Conservation (phyloP, 176 grass and related monocot species). For the bread wheat (Triticum aestivum) region DNA sequence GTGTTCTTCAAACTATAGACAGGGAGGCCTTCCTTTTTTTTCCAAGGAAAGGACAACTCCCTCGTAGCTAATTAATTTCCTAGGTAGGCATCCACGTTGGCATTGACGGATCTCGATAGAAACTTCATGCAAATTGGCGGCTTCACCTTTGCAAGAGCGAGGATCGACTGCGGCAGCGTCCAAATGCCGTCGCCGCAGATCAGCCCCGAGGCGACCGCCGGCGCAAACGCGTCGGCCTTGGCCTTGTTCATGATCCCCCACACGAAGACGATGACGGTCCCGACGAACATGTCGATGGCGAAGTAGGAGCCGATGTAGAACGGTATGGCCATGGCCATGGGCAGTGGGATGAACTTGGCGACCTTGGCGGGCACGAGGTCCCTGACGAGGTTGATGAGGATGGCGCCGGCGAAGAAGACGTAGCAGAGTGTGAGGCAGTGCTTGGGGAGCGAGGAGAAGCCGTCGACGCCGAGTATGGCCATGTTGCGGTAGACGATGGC, state of each 20-base stretch:
- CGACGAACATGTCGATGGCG: slow-evolving; percentile 54
- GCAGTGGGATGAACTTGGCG: slow-evolving; percentile 41
- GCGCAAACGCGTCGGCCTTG: slow-evolving; percentile 35
- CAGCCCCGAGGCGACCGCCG: slow-evolving; percentile 34
- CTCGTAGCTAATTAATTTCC: slow-evolving; percentile 26
- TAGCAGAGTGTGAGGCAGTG: slow-evolving; percentile 57
- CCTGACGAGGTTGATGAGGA: slow-evolving; percentile 29
- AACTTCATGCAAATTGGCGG: slow-evolving; percentile 68
- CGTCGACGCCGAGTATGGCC: slow-evolving; percentile 54
- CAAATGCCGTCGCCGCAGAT: slow-evolving; percentile 55
- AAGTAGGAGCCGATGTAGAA: slow-evolving; percentile 52
- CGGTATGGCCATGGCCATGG: slow-evolving; percentile 56
- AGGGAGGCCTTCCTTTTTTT: background rate
- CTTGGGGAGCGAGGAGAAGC: slow-evolving; percentile 48
- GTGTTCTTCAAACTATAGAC: background rate
- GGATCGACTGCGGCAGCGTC: slow-evolving; percentile 39
- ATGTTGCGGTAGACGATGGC: slow-evolving; percentile 60
- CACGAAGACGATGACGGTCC: slow-evolving; percentile 40
- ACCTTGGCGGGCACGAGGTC: slow-evolving; percentile 28
- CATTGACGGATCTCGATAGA: slow-evolving; percentile 37
- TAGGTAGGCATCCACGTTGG: slow-evolving; percentile 38
- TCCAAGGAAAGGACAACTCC: background rate
- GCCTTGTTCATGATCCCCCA: slow-evolving; percentile 32
- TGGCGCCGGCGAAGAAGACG: slow-evolving; percentile 44
- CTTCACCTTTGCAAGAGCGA: slow-evolving; percentile 52